A percentile compares a stretch with the other conserved stretches of the same genome.
These are phyloP conservation scores for Diaporthe citrichinensis DNA, from an alignment of 2,329 filamentous ascomycete species.

Conservation along the genomic window DNA sequence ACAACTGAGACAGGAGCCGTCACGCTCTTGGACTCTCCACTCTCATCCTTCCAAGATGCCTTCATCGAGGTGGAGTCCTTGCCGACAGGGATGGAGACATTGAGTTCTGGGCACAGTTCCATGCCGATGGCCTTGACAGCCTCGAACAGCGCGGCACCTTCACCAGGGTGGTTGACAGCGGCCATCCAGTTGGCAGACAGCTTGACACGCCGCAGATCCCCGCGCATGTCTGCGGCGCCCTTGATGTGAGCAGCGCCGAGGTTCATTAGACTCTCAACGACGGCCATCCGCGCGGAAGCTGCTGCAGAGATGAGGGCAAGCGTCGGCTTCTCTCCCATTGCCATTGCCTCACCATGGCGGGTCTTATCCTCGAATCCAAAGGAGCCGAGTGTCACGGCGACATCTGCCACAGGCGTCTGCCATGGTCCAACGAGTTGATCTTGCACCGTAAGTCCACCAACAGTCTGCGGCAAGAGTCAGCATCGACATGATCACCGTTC, in stretches of 20 bases:
- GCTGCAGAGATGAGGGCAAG: conserved; percentile 90
- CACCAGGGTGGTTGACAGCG: conserved; percentile 91
- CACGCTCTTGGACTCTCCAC: conserved; percentile 82
- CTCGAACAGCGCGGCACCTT: conserved; percentile 92
- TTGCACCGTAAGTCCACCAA: conserved; percentile 88
- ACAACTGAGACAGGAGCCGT: conserved; percentile 93
- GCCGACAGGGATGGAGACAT: conserved; percentile 93
- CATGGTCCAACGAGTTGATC: conserved; percentile 98
- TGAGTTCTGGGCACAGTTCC: conserved; percentile 91
- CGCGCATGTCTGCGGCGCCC: conserved; percentile 60
- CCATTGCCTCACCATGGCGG: conserved; percentile 93
- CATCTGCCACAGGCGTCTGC: conserved; percentile 95
- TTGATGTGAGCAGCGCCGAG: conserved; percentile 80
- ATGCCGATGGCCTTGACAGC: conserved; percentile 94
- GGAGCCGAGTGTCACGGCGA: conserved; percentile 90
- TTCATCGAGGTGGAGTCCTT: conserved; percentile 99
- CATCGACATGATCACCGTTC: not conserved
- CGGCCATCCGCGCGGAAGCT: conserved; percentile 95
- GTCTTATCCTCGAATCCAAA: conserved; percentile 76
- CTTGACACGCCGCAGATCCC: conserved; percentile 83
- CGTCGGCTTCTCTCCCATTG: conserved; percentile 93
- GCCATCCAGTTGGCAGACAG: conserved; percentile 99
- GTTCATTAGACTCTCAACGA: conserved; percentile 94
- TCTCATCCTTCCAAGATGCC: conserved; percentile 88
- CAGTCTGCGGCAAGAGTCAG: conserved; percentile 61